Evolutionary conservation across 2,329 filamentous ascomycete species (phyloP).

Genomic region (Ciborinia camelliae): DNA sequence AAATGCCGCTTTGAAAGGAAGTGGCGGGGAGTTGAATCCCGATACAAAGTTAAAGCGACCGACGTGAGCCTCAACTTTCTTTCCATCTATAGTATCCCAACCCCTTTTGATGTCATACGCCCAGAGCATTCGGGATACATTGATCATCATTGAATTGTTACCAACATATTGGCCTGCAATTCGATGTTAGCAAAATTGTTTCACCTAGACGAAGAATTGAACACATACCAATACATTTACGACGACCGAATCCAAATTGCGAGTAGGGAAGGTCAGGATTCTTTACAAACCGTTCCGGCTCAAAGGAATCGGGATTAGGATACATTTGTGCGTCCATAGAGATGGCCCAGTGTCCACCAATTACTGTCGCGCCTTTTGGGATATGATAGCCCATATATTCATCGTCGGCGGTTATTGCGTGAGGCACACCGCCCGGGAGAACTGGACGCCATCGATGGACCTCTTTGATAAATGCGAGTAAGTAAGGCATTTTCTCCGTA

Average conservation of each 20-base stretch:
- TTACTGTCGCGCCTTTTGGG: slow-evolving; percentile 50
- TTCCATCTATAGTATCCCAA: background rate
- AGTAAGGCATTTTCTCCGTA: slow-evolving; percentile 42
- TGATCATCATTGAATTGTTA: slow-evolving; percentile 9
- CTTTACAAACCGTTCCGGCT: slow-evolving; percentile 45
- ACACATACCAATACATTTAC: slow-evolving; percentile 44
- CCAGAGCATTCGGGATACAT: slow-evolving; percentile 6
- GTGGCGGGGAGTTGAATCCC: background rate
- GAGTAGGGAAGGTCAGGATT: slow-evolving; percentile 44
- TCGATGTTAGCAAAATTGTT: background rate
- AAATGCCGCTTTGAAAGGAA: slow-evolving; percentile 1
- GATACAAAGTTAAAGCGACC: slow-evolving; percentile 3
- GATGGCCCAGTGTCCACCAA: slow-evolving; percentile 51
- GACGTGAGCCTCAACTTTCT: slow-evolving; percentile 5
- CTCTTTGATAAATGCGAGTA: slow-evolving; percentile 47
- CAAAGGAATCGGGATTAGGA: slow-evolving; percentile 43
- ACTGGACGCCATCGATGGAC: slow-evolving; percentile 45
- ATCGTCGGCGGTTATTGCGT: slow-evolving; percentile 52
- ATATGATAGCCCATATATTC: slow-evolving; percentile 55
- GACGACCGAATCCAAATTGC: slow-evolving; percentile 51
- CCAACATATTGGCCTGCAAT: background rate
- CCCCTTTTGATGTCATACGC: slow-evolving; percentile 2
- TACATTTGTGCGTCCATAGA: slow-evolving; percentile 48
- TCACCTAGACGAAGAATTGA: no score
- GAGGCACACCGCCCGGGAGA: slow-evolving; percentile 51